These are phyloP conservation scores for Zostera marina DNA, from an alignment of 116 monocot genomes.

Conservation along the genomic window DNA sequence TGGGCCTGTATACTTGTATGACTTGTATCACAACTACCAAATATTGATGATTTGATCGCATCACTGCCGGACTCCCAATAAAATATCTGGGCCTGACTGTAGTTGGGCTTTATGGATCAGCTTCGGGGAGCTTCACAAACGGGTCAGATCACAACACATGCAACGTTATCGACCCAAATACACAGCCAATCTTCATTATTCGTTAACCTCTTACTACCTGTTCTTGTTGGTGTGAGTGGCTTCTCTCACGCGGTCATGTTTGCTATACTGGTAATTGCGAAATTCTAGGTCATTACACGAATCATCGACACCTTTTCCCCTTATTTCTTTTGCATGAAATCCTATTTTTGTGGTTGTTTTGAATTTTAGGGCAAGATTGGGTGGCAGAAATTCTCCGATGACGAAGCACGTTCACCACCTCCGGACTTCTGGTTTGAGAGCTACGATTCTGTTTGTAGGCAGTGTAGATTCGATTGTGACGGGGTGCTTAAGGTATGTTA, in stretches of 20 bases:
- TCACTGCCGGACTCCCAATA: too few relatives aligned
- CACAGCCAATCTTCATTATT: too few relatives aligned
- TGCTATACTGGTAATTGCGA: not conserved
- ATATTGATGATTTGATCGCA: too few relatives aligned
- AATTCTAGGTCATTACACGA: not conserved
- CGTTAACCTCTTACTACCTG: too few relatives aligned
- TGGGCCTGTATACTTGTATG: too few relatives aligned
- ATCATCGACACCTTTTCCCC: not conserved
- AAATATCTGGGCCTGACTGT: too few relatives aligned
- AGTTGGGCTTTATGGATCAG: too few relatives aligned
- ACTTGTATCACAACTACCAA: too few relatives aligned
- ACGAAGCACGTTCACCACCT: not conserved
- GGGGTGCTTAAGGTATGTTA: constrained; percentile 26
- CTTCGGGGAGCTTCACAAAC: too few relatives aligned
- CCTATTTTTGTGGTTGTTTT: not conserved
- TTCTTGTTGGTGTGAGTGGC: too few relatives aligned
- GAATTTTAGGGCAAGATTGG: constrained; percentile 1
- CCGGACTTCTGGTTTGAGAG: constrained; percentile 47
- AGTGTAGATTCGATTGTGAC: constrained; percentile 28
- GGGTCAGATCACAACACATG: too few relatives aligned
- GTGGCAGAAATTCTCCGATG: not conserved
- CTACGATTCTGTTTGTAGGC: constrained; percentile 17
- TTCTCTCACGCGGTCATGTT: not conserved
- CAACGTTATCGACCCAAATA: too few relatives aligned
- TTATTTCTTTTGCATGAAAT: not conserved